A percentile compares a stretch with the other conserved stretches of the same genome.
Conservation (phyloP, 805 yeast species). For the Ogataea pignaliae region DNA sequence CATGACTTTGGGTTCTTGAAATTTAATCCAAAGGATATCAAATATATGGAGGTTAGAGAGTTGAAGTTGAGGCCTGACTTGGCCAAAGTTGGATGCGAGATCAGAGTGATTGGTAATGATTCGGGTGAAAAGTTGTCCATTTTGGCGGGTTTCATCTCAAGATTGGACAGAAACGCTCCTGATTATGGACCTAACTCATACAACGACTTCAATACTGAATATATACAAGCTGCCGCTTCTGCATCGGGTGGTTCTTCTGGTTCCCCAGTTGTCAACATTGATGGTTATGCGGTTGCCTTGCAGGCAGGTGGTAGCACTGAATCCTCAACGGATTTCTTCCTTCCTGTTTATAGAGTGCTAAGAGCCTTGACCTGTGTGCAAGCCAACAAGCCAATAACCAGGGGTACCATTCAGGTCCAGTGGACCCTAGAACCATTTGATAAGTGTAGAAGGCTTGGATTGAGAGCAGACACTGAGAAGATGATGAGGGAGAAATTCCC, state of each 20-base stretch:
- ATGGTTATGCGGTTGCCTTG: slow-evolving; percentile 83
- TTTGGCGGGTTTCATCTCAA: slow-evolving; percentile 77
- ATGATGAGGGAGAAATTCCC: slow-evolving; percentile 68
- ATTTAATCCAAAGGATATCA: slow-evolving; percentile 67
- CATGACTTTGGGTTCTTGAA: slow-evolving; percentile 90
- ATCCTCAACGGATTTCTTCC: slow-evolving; percentile 88
- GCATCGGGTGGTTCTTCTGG: slow-evolving; percentile 97
- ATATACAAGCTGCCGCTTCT: slow-evolving; percentile 92
- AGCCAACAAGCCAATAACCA: slow-evolving; percentile 50
- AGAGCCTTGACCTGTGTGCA: slow-evolving; percentile 80
- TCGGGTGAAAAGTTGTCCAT: slow-evolving; percentile 93
- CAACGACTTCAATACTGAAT: slow-evolving; percentile 90
- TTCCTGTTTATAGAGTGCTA: slow-evolving; percentile 78
- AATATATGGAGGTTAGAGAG: slow-evolving; percentile 67
- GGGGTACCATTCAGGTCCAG: slow-evolving; percentile 91
- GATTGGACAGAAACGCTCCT: slow-evolving; percentile 91
- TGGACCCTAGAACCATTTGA: slow-evolving; percentile 87
- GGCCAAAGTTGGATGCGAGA: slow-evolving; percentile 89
- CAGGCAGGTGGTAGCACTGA: slow-evolving; percentile 94
- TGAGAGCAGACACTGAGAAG: slow-evolving; percentile 69
- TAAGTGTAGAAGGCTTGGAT: slow-evolving; percentile 83
- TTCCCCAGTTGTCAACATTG: slow-evolving; percentile 89
- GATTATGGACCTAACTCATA: slow-evolving; percentile 85
- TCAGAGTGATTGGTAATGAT: slow-evolving; percentile 93
- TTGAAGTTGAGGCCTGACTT: slow-evolving; percentile 71